These are phyloP conservation scores for Taiwanofungus camphoratus DNA, from an alignment of 1,284 basidiomycete species.

Conservation along the genomic window DNA sequence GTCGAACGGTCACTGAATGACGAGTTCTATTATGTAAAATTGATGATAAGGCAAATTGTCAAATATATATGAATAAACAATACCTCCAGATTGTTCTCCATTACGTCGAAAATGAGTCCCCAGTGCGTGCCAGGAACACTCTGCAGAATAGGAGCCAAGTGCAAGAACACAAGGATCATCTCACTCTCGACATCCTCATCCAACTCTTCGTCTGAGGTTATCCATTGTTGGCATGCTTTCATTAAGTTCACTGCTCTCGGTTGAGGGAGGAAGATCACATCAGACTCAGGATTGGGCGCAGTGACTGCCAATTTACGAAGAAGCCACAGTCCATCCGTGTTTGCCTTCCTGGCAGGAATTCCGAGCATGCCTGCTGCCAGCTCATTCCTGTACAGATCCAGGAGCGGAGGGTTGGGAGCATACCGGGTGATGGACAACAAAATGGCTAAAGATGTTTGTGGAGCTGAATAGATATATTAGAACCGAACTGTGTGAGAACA, in stretches of 20 bases:
- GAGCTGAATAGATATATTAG: slow-evolving; percentile 39
- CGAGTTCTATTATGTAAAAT: slow-evolving; percentile 40
- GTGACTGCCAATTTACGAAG: slow-evolving; percentile 71
- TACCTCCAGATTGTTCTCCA: slow-evolving; percentile 88
- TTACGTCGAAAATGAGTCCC: slow-evolving; percentile 87
- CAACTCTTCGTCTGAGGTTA: slow-evolving; percentile 68
- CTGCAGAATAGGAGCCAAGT: slow-evolving; percentile 86
- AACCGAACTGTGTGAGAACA: neutral
- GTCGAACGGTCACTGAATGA: slow-evolving; percentile 56
- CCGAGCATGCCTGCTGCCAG: slow-evolving; percentile 77
- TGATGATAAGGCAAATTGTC: neutral
- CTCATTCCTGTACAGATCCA: slow-evolving; percentile 87
- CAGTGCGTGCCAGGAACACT: slow-evolving; percentile 85
- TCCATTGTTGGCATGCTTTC: slow-evolving; percentile 83
- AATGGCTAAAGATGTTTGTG: slow-evolving; percentile 62
- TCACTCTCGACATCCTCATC: slow-evolving; percentile 74
- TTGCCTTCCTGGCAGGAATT: slow-evolving; percentile 57
- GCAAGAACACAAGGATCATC: slow-evolving; percentile 70
- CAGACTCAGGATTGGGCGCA: slow-evolving; percentile 76
- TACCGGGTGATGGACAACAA: slow-evolving; percentile 55
- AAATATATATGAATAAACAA: slow-evolving; percentile 11
- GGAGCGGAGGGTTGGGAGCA: slow-evolving; percentile 63
- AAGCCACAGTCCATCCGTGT: slow-evolving; percentile 61
- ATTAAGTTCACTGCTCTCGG: slow-evolving; percentile 87
- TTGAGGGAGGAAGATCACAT: slow-evolving; percentile 83